These are phyloP conservation scores for Lodderomyces orthopsilosis DNA, from an alignment of 1,139 yeast genomes.

Conservation along the genomic window DNA sequence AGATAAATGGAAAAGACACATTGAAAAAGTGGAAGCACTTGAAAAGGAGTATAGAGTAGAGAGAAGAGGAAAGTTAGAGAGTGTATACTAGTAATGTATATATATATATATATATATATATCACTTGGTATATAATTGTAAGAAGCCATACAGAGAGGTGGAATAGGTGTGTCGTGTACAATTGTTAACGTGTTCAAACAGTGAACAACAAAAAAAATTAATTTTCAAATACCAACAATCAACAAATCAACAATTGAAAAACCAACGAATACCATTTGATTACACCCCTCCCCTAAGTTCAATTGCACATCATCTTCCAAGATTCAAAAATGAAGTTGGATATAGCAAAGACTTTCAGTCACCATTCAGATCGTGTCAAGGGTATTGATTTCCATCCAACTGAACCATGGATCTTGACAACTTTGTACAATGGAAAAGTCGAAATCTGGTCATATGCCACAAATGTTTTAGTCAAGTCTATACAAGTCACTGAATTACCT, in stretches of 20 bases:
- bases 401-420: conserved; percentile 93
- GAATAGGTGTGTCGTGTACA: conserved; percentile 11
- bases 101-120: neutral
- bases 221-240: conserved; percentile 7
- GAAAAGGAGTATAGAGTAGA: conserved; percentile 40
- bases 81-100: conserved; percentile 30
- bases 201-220: neutral
- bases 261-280: neutral
- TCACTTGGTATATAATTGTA: neutral
- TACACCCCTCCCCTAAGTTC: too few species aligned
- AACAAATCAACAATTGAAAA: conserved; percentile 7
- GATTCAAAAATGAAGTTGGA: conserved; percentile 41
- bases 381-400: conserved; percentile 97
- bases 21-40: conserved; percentile 35
- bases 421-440: conserved; percentile 79
- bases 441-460: conserved; percentile 96
- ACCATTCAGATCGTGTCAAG: conserved; percentile 93
- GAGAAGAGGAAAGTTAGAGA: conserved; percentile 37
- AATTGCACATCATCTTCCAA: neutral
- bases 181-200: conserved; percentile 3
- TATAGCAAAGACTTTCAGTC: conserved; percentile 69
- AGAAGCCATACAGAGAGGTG: too few species aligned
- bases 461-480: conserved; percentile 45
- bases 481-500: conserved; percentile 90
- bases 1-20: conserved; percentile 52